Evolutionary conservation across 164 flowering plant genomes (phyloP).

Genomic region (Cinnamomum micranthum): DNA sequence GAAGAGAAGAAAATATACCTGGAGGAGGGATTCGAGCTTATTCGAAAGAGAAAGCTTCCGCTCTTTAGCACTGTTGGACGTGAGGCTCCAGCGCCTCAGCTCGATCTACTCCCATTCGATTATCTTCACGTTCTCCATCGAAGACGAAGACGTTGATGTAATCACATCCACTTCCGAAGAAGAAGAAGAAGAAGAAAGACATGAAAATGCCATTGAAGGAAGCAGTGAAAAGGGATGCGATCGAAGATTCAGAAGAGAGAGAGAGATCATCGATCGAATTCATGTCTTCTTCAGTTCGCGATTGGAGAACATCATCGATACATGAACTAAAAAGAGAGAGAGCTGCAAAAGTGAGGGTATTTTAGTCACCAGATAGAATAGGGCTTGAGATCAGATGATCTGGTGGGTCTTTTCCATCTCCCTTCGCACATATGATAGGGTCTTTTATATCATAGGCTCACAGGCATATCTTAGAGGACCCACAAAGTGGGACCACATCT

Average conservation of each 20-base stretch:
- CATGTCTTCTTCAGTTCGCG: constrained; percentile 18
- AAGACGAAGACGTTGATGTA: constrained; percentile 6
- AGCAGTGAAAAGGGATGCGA: neutral
- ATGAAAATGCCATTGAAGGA: neutral
- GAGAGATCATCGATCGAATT: constrained; percentile 27
- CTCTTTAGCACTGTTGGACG: constrained; percentile 55
- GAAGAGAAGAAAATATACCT: constrained; percentile 33
- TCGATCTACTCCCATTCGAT: constrained; percentile 88
- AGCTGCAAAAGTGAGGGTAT: neutral
- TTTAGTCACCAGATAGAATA: no score
- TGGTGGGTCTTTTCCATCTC: no score
- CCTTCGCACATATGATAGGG: no score
- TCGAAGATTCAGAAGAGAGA: constrained; percentile 7
- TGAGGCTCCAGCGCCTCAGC: constrained; percentile 72
- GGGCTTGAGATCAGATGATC: no score
- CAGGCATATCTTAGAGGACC: no score
- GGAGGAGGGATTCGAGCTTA: constrained; percentile 48
- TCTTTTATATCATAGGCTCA: no score
- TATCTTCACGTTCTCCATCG: constrained; percentile 28
- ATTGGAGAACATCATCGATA: constrained; percentile 14
- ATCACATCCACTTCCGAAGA: constrained; percentile 22
- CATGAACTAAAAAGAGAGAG: neutral
- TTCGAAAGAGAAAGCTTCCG: constrained; percentile 41
- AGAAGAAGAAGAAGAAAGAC: constrained; percentile 8
- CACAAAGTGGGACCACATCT: no score